Conservation (phyloP, 2,329 filamentous ascomycete genomes). For the Penicillium sp. region DNA sequence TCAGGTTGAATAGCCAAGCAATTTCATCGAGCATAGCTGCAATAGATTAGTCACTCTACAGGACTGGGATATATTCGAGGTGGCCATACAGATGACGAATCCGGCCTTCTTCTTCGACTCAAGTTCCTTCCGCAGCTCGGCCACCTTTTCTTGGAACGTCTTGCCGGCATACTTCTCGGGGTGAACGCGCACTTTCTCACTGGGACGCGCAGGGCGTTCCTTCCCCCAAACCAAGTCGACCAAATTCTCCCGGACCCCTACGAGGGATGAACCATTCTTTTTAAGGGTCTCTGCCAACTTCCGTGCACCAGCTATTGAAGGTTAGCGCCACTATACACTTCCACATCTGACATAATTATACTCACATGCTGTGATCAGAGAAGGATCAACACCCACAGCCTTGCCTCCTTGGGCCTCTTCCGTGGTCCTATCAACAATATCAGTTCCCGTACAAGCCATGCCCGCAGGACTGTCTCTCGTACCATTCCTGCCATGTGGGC, state of each 20-base stretch:
- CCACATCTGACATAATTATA: not conserved
- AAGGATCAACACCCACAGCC: conserved; percentile 80
- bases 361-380: conserved; percentile 64
- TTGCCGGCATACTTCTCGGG: conserved; percentile 70
- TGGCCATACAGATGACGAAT: conserved; percentile 63
- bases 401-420: conserved; percentile 81
- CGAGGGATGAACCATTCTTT: conserved; percentile 67
- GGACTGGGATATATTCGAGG: not conserved
- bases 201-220: conserved; percentile 63
- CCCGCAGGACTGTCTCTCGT: conserved; percentile 22
- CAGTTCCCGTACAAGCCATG: conserved; percentile 4
- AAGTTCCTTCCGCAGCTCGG: conserved; percentile 79
- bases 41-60: conserved; percentile 10
- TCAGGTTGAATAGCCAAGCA: conserved; percentile 96
- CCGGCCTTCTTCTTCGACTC: conserved; percentile 80
- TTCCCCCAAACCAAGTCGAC: conserved; percentile 83
- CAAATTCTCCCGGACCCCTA: conserved; percentile 70
- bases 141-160: conserved; percentile 69
- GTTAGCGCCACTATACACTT: conserved; percentile 7
- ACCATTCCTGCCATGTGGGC: conserved; percentile 96
- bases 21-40: conserved; percentile 82
- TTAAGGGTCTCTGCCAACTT: conserved; percentile 82
- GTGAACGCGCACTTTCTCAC: conserved; percentile 65
- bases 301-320: conserved; percentile 49
- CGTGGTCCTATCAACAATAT: conserved; percentile 46